These are phyloP conservation scores for Murraya koenigii DNA, from an alignment of 345 rosid genomes.

Conservation along the genomic window DNA sequence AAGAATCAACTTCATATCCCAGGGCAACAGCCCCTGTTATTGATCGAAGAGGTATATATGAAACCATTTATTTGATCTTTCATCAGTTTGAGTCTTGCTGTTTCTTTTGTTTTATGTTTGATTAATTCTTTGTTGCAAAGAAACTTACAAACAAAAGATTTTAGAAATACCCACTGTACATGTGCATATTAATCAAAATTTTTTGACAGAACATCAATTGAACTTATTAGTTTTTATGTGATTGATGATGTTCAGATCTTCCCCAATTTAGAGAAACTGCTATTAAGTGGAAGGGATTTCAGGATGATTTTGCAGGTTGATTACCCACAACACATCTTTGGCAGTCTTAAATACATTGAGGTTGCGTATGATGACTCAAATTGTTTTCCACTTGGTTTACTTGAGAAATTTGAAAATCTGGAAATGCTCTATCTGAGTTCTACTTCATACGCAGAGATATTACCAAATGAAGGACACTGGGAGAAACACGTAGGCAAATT, in stretches of 20 bases:
- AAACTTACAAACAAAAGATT: not conserved
- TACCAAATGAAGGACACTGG: not conserved
- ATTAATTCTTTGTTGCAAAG: too few species aligned
- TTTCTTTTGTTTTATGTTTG: too few species aligned
- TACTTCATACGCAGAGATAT: conserved; percentile 9
- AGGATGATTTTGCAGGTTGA: not conserved
- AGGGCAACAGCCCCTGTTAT: not conserved
- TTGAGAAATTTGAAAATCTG: conserved; percentile 14
- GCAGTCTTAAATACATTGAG: not conserved
- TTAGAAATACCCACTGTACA: too few species aligned
- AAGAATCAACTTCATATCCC: not conserved
- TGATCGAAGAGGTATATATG: conserved; percentile 4
- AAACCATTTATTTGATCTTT: not conserved
- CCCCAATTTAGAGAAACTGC: conserved; percentile 11
- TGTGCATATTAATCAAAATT: not conserved
- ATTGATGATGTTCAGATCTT: conserved; percentile 8
- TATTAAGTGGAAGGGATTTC: not conserved
- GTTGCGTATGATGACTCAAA: not conserved
- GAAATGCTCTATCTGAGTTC: not conserved
- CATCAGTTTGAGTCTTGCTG: too few species aligned
- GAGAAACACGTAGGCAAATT: not conserved
- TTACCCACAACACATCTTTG: not conserved
- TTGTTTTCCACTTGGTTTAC: not conserved
- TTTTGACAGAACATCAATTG: too few species aligned
- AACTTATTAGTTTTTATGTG: not conserved